Evolutionary conservation across 495 filamentous ascomycete genomes (phyloP).

Genomic region (Thermothielavioides terrestris): DNA sequence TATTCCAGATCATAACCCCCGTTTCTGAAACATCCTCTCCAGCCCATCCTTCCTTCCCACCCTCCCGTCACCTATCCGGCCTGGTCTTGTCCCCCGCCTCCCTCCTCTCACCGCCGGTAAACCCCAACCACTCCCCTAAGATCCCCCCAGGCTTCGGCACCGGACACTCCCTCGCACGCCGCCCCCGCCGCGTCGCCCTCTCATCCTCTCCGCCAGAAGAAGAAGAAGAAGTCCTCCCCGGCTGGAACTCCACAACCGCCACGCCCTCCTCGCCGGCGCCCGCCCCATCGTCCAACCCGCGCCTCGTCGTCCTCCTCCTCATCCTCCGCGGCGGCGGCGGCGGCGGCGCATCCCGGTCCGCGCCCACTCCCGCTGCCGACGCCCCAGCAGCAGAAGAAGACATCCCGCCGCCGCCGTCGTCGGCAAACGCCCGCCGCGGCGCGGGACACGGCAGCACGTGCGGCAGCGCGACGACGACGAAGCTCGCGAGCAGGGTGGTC

Average conservation of each 20-base stretch:
- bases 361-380: too few relatives aligned
- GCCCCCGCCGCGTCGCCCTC: constrained; percentile 8
- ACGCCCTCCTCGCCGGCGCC: constrained; percentile 41
- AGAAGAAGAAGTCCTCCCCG: constrained; percentile 5
- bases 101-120: constrained; percentile 28
- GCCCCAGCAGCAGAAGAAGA: constrained; percentile 10
- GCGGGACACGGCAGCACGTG: constrained; percentile 92
- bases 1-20: background rate
- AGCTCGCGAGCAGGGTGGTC: constrained; percentile 81
- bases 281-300: too few relatives aligned
- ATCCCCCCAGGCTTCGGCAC: constrained; percentile 75
- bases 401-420: constrained; percentile 36
- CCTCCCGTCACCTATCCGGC: constrained; percentile 14
- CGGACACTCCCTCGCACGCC: constrained; percentile 53
- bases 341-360: too few relatives aligned
- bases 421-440: constrained; percentile 62
- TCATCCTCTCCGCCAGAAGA: constrained; percentile 3
- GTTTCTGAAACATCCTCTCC: background rate
- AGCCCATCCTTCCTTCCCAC: background rate
- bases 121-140: constrained; percentile 65
- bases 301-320: too few relatives aligned
- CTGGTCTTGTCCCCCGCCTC: constrained; percentile 6
- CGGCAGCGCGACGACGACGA: constrained; percentile 83
- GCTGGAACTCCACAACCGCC: constrained; percentile 25
- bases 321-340: too few relatives aligned